A percentile compares a stretch with the other conserved stretches of the same genome.
These are phyloP conservation scores for Saturnispora besseyi DNA, from an alignment of 805 yeast genomes.

Conservation along the genomic window DNA sequence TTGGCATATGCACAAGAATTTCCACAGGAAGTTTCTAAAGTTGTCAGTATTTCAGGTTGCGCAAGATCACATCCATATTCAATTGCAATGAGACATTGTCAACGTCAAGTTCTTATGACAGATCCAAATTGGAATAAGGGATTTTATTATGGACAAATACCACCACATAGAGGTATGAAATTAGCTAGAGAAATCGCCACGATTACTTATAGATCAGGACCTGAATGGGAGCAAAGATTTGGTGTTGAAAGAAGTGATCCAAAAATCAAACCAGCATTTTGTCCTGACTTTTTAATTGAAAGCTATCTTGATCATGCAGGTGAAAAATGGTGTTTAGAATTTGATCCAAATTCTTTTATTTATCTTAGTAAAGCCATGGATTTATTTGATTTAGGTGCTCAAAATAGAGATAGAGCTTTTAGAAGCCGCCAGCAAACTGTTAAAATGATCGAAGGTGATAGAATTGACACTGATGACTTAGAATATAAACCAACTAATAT, in stretches of 20 bases:
- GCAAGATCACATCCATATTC: constrained; percentile 92
- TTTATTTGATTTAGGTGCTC: constrained; percentile 65
- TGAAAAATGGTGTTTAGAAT: constrained; percentile 83
- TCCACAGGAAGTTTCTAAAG: constrained; percentile 62
- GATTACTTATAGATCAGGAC: constrained; percentile 88
- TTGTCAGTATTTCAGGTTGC: constrained; percentile 83
- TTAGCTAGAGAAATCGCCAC: constrained; percentile 91
- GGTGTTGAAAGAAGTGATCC: constrained; percentile 85
- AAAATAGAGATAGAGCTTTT: constrained; percentile 37
- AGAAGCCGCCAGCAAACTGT: constrained; percentile 33
- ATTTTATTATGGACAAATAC: constrained; percentile 58
- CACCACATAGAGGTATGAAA: constrained; percentile 94
- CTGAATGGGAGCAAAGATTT: constrained; percentile 92
- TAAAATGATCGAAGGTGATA: constrained; percentile 22
- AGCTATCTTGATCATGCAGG: constrained; percentile 94
- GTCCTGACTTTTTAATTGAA: constrained; percentile 89
- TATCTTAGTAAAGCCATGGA: constrained; percentile 94
- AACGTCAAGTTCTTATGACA: constrained; percentile 86
- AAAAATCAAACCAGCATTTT: constrained; percentile 67
- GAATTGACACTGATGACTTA: constrained; percentile 18
- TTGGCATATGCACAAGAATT: constrained; percentile 81
- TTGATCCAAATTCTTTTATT: constrained; percentile 81
- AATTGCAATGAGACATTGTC: constrained; percentile 88
- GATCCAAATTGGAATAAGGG: constrained; percentile 96
- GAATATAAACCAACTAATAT: constrained; percentile 25